Percentiles rank a stretch among this genome's conserved stretches.
Conservation (phyloP, 805 yeast genomes). For the Candida ipomoeae region DNA sequence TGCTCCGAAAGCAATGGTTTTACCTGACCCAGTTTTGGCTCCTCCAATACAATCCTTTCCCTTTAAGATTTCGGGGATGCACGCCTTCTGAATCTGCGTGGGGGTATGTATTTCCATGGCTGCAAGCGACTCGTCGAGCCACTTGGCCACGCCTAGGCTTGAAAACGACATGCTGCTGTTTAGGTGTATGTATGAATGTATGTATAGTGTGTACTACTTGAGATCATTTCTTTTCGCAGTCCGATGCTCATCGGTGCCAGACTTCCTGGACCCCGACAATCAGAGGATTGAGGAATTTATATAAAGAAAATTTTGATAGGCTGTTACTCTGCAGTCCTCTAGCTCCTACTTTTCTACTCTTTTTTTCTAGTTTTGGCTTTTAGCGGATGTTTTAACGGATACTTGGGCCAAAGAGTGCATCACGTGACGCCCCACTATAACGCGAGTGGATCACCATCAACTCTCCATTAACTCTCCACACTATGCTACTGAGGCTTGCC, state of each 20-base stretch:
- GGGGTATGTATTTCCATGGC: conserved; percentile 84
- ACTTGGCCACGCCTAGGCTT: conserved; percentile 71
- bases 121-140: conserved; percentile 77
- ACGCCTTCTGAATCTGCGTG: conserved; percentile 79
- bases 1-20: conserved; percentile 95
- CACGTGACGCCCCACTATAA: conserved; percentile 2
- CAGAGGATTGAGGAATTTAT: no score
- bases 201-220: background rate
- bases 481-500: background rate
- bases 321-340: background rate
- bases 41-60: conserved; percentile 97
- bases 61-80: conserved; percentile 79
- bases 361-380: background rate
- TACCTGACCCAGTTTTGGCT: conserved; percentile 97
- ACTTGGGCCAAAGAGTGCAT: background rate
- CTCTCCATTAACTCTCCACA: no score
- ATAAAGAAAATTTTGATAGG: no score
- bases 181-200: background rate
- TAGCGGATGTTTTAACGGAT: background rate
- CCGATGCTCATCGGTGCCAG: conserved; percentile 15
- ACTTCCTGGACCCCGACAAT: background rate
- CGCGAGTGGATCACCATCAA: background rate
- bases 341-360: background rate
- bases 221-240: conserved; percentile 7
- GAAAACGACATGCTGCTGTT: conserved; percentile 40